These are phyloP conservation scores for Aquilaria sinensis DNA, from an alignment of 345 rosid genomes.

Conservation along the genomic window DNA sequence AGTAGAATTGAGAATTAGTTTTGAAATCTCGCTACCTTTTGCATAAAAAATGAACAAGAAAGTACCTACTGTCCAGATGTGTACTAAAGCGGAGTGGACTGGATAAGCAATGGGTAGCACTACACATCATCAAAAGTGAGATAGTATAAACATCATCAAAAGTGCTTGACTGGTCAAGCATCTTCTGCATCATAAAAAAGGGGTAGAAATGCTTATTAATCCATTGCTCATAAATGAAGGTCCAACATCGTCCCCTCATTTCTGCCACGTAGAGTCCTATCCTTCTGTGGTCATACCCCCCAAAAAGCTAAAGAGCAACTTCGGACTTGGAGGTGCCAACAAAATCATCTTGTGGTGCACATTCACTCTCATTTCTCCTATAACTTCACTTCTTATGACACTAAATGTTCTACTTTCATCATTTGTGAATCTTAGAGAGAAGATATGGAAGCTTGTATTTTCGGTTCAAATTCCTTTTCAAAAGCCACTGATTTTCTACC, in stretches of 20 bases:
- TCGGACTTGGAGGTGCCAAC: constrained; percentile 21
- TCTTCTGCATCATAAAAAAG: constrained; percentile 24
- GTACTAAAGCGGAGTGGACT: too few species aligned
- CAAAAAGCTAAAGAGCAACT: neutral
- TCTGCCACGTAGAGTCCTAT: constrained; percentile 35
- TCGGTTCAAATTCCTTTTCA: constrained; percentile 54
- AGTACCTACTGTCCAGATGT: too few species aligned
- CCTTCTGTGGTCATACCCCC: constrained; percentile 38
- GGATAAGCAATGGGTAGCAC: neutral
- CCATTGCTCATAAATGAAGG: constrained; percentile 1
- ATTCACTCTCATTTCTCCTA: constrained; percentile 15
- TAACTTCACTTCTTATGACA: neutral
- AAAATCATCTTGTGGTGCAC: constrained; percentile 36
- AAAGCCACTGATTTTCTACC: constrained; percentile 33
- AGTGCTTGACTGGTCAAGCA: constrained; percentile 19
- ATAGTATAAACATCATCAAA: constrained; percentile 8
- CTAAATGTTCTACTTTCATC: neutral
- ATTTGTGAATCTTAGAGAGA: neutral
- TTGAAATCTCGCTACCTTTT: too few species aligned
- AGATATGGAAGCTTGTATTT: constrained; percentile 71
- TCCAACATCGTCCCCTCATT: neutral
- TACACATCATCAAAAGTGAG: constrained; percentile 25
- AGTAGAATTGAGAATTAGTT: too few species aligned
- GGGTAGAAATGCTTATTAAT: neutral
- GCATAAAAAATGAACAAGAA: too few species aligned